Evolutionary conservation across 192 early-diverging fungal genomes (phyloP).

Genomic region (Mortierella alpina): DNA sequence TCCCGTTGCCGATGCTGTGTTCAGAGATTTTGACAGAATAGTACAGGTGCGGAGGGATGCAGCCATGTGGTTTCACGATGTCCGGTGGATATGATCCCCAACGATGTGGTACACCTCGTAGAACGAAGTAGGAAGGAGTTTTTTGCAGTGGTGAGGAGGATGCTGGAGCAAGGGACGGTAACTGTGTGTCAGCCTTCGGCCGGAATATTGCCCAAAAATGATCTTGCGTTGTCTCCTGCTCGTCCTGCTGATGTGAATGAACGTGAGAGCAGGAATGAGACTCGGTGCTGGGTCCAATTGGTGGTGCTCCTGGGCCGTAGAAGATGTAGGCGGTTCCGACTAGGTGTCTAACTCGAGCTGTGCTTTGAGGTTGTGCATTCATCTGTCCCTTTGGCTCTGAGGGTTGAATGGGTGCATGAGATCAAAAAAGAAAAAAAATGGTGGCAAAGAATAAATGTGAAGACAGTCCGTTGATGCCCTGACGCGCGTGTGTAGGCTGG

Average conservation of each 20-base stretch:
- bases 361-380: too few relatives aligned
- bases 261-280: background rate
- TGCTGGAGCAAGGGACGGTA: background rate
- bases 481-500: too few relatives aligned
- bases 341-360: background rate
- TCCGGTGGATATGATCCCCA: slow-evolving; percentile 28
- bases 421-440: background rate
- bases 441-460: background rate
- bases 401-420: background rate
- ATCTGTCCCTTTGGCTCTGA: too few relatives aligned
- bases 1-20: background rate
- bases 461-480: slow-evolving; percentile 4
- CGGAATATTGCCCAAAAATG: slow-evolving; percentile 32
- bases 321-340: slow-evolving; percentile 35
- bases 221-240: background rate
- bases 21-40: slow-evolving; percentile 11
- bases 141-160: background rate
- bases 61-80: slow-evolving; percentile 35
- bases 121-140: slow-evolving; percentile 9
- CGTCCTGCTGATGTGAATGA: background rate
- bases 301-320: slow-evolving; percentile 2
- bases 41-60: slow-evolving; percentile 45
- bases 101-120: slow-evolving; percentile 21
- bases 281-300: background rate
- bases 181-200: background rate